Conservation (phyloP, 768 basidiomycete genomes). For the Suillus subaureus region DNA sequence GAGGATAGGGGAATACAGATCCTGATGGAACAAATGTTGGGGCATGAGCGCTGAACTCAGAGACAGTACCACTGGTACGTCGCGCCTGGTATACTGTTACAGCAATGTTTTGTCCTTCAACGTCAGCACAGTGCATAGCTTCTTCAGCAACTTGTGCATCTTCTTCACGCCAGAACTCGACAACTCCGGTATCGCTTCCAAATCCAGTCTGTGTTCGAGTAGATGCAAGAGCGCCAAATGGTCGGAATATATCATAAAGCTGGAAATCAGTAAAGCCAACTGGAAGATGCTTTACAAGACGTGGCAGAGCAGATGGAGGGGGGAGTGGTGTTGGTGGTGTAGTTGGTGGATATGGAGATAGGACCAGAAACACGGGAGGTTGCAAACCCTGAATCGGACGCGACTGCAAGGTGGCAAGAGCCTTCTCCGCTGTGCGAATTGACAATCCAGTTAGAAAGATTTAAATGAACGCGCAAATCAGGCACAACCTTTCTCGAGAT, state of each 20-base stretch:
- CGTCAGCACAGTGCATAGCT: constrained; percentile 80
- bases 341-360: constrained; percentile 86
- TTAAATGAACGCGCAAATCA: constrained; percentile 13
- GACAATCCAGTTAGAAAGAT: constrained; percentile 8
- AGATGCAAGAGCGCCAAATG: constrained; percentile 82
- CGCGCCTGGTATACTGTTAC: constrained; percentile 77
- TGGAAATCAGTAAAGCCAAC: constrained; percentile 64
- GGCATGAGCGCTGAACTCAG: constrained; percentile 74
- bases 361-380: constrained; percentile 61
- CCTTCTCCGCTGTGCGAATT: constrained; percentile 73
- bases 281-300: constrained; percentile 86
- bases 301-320: constrained; percentile 73
- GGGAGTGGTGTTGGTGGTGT: constrained; percentile 75
- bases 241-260: constrained; percentile 84
- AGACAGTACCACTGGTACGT: constrained; percentile 52
- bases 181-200: constrained; percentile 74
- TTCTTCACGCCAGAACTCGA: constrained; percentile 88
- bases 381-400: constrained; percentile 65
- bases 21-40: constrained; percentile 77
- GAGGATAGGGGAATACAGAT: constrained; percentile 63
- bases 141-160: constrained; percentile 80
- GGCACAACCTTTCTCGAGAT: constrained; percentile 71
- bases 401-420: constrained; percentile 79
- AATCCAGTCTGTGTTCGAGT: constrained; percentile 74
- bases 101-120: constrained; percentile 83